A percentile compares a stretch with the other conserved stretches of the same genome.
phyloP scores from a whole-genome alignment of 2,329 filamentous ascomycete species.

The Pyrenochaeta sp. region DNA sequence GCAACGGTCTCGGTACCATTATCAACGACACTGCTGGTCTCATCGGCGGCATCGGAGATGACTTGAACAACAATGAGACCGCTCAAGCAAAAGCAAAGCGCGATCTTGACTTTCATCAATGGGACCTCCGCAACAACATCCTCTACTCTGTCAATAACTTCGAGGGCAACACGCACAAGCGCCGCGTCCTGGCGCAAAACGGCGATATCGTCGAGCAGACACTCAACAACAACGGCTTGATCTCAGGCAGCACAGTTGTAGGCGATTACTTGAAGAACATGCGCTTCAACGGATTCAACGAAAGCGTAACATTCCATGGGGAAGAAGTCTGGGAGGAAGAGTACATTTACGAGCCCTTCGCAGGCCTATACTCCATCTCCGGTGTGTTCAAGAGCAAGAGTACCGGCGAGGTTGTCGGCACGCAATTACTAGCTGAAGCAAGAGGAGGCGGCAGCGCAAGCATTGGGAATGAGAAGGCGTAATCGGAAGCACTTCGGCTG shows the following conservation, averaged over 20 bases:
- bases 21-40: slow-evolving; percentile 52
- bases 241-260: slow-evolving; percentile 55
- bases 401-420: slow-evolving; percentile 58
- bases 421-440: slow-evolving; percentile 62
- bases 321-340: slow-evolving; percentile 60
- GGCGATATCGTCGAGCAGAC: slow-evolving; percentile 63
- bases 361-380: slow-evolving; percentile 55
- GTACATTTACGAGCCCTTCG: slow-evolving; percentile 64
- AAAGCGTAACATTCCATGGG: slow-evolving; percentile 51
- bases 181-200: slow-evolving; percentile 64
- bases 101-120: slow-evolving; percentile 47
- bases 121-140: slow-evolving; percentile 65
- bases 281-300: slow-evolving; percentile 63
- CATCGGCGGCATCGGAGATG: slow-evolving; percentile 34
- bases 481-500: neutral
- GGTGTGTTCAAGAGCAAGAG: slow-evolving; percentile 61
- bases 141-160: slow-evolving; percentile 70
- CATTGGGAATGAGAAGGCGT: slow-evolving; percentile 48
- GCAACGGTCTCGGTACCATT: slow-evolving; percentile 59
- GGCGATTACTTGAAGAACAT: slow-evolving; percentile 63
- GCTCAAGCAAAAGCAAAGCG: slow-evolving; percentile 33
- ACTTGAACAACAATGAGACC: slow-evolving; percentile 18
- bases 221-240: slow-evolving; percentile 63
- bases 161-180: slow-evolving; percentile 61
- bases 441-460: slow-evolving; percentile 63